Evolutionary conservation across 345 rosid species (phyloP), one percentile per base, ranked within the genome.

Genomic region (Eucalyptus cladocalyx): DNA sequence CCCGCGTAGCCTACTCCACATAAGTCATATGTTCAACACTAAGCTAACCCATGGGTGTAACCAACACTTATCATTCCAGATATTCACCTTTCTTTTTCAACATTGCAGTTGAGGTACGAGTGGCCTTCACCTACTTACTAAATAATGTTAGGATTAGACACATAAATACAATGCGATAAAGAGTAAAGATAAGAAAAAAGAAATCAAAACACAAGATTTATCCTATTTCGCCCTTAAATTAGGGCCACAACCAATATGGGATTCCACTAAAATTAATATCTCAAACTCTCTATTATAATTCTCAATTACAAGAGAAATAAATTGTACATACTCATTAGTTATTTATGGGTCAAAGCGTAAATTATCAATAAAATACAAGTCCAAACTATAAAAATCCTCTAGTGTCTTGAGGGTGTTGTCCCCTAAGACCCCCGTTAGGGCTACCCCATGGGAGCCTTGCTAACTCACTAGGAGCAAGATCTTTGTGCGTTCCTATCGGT

Each of bases 221-320:
- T 56, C 62, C 2, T 24, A 23, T 24, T 56, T 24, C 1, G 6
- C 13, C 62, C 28, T 56, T 56, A 56, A 56, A 56, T 23, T 56
- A 24, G 13, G 6, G 62, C 13, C 13, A 23, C 13, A 9, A 23
- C 30, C 30, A 24, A 56, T 2, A 24, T 0, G 1, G 30, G 6
- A 56, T 24, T 56, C 30, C 30, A 56, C 6, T 56, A 56, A 10
- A 56, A 56, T 56, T 56, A 56, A 26, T 11, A 56, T 11, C 30
- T 56, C 23, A 12, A 53, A 53, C 26, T 53, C 5, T 53, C 58
- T 53, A 53, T 53, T 53, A 21, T 21, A 53, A 4, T 26, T 56
- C 13, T 56, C 30, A 56, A 56, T 56, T 56, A 56, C 30, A 56
- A 23, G 30, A 24, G 6, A 56, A 56, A 24, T 23, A 24, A 9